Base-by-base conservation (phyloP, 352 stramenopile genomes). In the Phytopythium litorale region DNA sequence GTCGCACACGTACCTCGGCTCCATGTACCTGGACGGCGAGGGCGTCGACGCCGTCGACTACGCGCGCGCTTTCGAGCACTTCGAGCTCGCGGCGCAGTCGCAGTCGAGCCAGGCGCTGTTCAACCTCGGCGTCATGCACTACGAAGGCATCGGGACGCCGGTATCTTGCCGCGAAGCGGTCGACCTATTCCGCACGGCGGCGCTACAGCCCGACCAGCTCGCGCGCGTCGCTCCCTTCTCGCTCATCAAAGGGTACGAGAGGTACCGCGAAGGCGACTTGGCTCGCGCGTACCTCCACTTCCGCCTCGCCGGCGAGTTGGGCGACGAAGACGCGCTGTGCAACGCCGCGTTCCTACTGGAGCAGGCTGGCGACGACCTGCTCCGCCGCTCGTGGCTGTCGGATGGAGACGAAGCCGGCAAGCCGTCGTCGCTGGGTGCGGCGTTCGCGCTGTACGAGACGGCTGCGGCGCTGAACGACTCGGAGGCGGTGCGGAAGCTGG, bases 331-430 rank as follows among this genome's bases (percentile, higher is more conserved):
- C 35, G 84, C 75, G 3, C 77, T 79, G 45, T 74, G 63, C 42
- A 94, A 94, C 62, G 84, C 84, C 16, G 84, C 82, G 8, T 94
- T 84, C 49, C 64, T 92, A 57, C 63, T 94, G 0, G 84, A 94
- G 45, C 75, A 84, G 28, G 67, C 78, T 57, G 71, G 79, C 13
- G 68, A 79, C 25, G 65, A 59, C 21, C 84, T 89, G n/a, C 78
- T 74, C 32, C 33, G 43, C 7, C 46, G 15, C 35, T 30, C 33
- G 9, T 58, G 53, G 53, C 52, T 73, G 12, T 64, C 71, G 7
- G n/a, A 43, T 70, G 70, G 60, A 8, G 53, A 33, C 18, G 33
- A 19, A 18, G 30, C 33, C 32, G 15, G 19, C 1, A 18, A 60
- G 25, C 21, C 23, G 4, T 35, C 33, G 16, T n/a, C 62, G 18